A percentile compares a stretch with the other conserved stretches of the same genome.
phyloP scores from a whole-genome alignment of 805 yeast genomes.

The Starmerella vitae region DNA sequence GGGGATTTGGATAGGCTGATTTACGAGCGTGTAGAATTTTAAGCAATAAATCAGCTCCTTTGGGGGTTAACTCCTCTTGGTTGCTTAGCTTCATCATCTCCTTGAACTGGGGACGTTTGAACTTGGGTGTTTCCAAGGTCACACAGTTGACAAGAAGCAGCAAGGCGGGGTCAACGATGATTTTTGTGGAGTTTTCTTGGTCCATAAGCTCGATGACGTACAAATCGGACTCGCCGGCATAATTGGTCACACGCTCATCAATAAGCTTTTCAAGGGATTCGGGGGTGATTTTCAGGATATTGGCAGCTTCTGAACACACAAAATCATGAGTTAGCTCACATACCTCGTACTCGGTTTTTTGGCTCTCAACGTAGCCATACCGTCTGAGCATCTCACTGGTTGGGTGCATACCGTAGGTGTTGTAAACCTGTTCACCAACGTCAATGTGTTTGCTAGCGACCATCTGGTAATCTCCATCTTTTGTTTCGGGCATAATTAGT shows the following conservation, averaged over 20 bases:
- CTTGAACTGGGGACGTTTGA: conserved; percentile 4
- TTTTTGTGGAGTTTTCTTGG: conserved; percentile 7
- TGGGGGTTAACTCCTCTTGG: conserved; percentile 8
- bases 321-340: conserved; percentile 42
- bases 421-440: conserved; percentile 63
- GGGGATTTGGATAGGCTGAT: neutral
- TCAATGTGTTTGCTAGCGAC: conserved; percentile 46
- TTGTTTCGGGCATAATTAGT: conserved; percentile 35
- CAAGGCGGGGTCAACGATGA: conserved; percentile 17
- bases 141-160: conserved; percentile 9
- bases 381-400: conserved; percentile 81
- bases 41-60: conserved; percentile 10
- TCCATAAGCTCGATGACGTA: conserved; percentile 11
- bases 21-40: conserved; percentile 13
- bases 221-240: conserved; percentile 7
- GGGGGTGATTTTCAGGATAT: conserved; percentile 1
- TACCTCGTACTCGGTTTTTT: conserved; percentile 62
- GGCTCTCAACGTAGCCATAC: conserved; percentile 76
- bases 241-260: neutral
- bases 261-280: conserved; percentile 6
- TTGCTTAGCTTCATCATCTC: conserved; percentile 8
- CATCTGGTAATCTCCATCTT: conserved; percentile 44
- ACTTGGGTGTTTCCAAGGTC: conserved; percentile 7
- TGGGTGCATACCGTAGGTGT: conserved; percentile 69
- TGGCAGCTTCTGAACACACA: conserved; percentile 2